phyloP scores from a whole-genome alignment of 2,329 filamentous ascomycete genomes.

The Geosmithia morbida region DNA sequence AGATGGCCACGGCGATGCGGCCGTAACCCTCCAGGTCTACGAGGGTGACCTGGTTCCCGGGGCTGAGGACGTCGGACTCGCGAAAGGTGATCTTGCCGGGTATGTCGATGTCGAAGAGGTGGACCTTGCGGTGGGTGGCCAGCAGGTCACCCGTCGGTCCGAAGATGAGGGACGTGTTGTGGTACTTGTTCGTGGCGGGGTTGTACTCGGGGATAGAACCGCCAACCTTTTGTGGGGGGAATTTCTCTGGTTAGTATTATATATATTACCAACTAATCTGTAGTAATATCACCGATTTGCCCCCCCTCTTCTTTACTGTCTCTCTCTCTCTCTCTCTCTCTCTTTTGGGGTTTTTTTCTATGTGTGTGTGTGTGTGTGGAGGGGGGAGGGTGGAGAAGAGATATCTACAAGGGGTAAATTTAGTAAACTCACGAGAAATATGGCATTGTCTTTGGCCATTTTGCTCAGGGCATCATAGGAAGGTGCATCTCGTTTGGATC shows the following conservation, averaged over 20 bases:
- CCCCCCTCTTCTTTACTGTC: too few species aligned
- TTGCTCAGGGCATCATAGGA: slow-evolving; percentile 73
- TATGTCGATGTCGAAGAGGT: slow-evolving; percentile 96
- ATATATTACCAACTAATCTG: too few species aligned
- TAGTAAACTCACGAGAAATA: slow-evolving; percentile 54
- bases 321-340: too few species aligned
- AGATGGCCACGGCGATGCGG: slow-evolving; percentile 77
- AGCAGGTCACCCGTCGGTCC: slow-evolving; percentile 63
- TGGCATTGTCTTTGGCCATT: slow-evolving; percentile 63
- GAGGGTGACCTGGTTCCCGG: slow-evolving; percentile 74
- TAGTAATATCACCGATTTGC: too few species aligned
- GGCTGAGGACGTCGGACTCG: slow-evolving; percentile 77
- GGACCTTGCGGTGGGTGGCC: slow-evolving; percentile 83
- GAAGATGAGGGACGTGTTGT: slow-evolving; percentile 86
- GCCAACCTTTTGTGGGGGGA: slow-evolving; percentile 25
- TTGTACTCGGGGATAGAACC: slow-evolving; percentile 84
- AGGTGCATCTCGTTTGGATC: slow-evolving; percentile 54
- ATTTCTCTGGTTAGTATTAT: too few species aligned
- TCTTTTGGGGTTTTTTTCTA: too few species aligned
- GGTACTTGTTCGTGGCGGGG: slow-evolving; percentile 45
- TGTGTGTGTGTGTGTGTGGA: too few species aligned
- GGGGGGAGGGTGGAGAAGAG: not conserved
- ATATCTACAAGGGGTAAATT: slow-evolving; percentile 23
- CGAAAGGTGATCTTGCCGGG: slow-evolving; percentile 86
- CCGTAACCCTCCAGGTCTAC: slow-evolving; percentile 83